Percentiles rank a stretch among this genome's conserved stretches.
Evolutionary conservation across 768 basidiomycete species (phyloP).

Genomic region (Ramaria sp.): DNA sequence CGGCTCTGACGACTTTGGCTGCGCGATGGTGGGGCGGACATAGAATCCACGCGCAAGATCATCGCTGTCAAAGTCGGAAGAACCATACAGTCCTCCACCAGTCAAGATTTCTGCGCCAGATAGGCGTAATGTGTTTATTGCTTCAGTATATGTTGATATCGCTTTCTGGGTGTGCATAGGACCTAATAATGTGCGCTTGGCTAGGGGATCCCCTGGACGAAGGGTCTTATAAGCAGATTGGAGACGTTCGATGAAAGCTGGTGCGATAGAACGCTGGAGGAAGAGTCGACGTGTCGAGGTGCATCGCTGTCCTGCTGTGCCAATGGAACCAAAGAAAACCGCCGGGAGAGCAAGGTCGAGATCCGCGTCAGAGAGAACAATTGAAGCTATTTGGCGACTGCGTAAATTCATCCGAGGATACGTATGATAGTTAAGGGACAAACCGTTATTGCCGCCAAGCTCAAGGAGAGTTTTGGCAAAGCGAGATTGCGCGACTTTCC

Average conservation of each 20-base stretch:
- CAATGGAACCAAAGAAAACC: constrained; percentile 90
- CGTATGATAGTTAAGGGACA: constrained; percentile 11
- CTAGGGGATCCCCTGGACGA: constrained; percentile 79
- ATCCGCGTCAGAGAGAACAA: constrained; percentile 92
- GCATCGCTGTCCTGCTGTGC: constrained; percentile 67
- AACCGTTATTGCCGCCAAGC: constrained; percentile 93
- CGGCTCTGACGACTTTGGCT: constrained; percentile 47
- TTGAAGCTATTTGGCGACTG: constrained; percentile 53
- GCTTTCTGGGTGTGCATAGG: constrained; percentile 72
- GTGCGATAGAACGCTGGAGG: constrained; percentile 71
- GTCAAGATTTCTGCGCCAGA: constrained; percentile 67
- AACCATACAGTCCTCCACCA: constrained; percentile 39
- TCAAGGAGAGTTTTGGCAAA: constrained; percentile 90
- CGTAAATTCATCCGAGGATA: background rate
- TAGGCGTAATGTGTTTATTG: constrained; percentile 49
- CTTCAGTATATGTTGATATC: constrained; percentile 49
- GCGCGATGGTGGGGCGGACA: constrained; percentile 78
- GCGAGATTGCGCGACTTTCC: constrained; percentile 72
- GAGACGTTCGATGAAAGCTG: constrained; percentile 65
- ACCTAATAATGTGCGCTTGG: constrained; percentile 62
- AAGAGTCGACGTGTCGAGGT: constrained; percentile 88
- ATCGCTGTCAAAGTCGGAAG: constrained; percentile 32
- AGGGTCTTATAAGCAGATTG: constrained; percentile 62
- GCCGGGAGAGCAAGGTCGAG: constrained; percentile 80
- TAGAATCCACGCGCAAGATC: constrained; percentile 67